Evolutionary conservation across 495 filamentous ascomycete species (phyloP), one percentile per base, ranked within the genome.

Genomic region (Neurospora discreta): DNA sequence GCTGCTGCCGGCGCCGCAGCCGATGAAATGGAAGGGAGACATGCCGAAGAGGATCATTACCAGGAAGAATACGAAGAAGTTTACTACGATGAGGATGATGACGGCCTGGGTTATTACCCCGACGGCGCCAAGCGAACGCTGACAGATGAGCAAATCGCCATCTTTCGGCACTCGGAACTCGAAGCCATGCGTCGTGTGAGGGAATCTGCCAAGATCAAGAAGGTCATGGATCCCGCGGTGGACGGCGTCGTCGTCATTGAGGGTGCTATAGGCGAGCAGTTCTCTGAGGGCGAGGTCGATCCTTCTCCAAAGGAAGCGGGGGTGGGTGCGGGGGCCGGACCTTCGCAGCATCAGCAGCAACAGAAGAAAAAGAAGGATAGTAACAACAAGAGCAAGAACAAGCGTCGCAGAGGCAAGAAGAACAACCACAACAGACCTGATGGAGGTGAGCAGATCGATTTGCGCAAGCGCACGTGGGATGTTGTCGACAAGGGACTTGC

Each of bases 51-150:
- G 30, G 38, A 71, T 36, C 38, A 41, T 72, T 39, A 41, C 42
- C 18, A 74, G 44, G 71, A 73, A 38, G 71, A 78, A 67, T 60
- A 75, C 39, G 78, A 83, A 26, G 77, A 83, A 38, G 75, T 84
- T 8, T 73, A 84, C 20, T 73, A 84, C 20, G 71, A 80, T 9
- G 74, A 80, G 8, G 78, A 85, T 13, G 84, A 92, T 18, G 91
- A 95, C 74, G 90, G 84, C 9, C 86, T 97, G 15, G 96, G 94
- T 30, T 95, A 93, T 80, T 99, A 98, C 77, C 83, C 87, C 7
- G 94, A 98, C 74, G 95, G 96, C 16, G 88, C 89, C 70, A 97
- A 97, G 79, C 90, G 96, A 7, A 97, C 94, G 8, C 83, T 99
- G 69, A 98, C 96, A 3, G 92, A 97, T 79, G 92, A 92, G 71